phyloP scores from a whole-genome alignment of 2,329 filamentous ascomycete genomes.

The Cercospora nicotianae region DNA sequence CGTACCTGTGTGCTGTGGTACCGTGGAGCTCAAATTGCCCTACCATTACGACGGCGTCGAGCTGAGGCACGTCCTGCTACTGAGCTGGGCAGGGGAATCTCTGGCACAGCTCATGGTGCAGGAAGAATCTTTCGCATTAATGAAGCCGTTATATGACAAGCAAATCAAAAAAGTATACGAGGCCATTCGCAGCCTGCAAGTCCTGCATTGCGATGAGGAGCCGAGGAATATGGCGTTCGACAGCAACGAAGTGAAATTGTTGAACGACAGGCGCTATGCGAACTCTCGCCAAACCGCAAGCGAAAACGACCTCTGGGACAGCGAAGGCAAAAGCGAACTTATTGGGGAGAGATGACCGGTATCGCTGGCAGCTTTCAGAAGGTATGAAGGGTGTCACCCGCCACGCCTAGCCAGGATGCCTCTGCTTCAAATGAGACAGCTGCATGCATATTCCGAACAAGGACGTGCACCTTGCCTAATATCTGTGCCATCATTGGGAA shows the following conservation, averaged over 20 bases:
- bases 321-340: neutral
- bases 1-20: too few species aligned
- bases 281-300: slow-evolving; percentile 9
- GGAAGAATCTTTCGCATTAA: neutral
- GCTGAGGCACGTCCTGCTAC: slow-evolving; percentile 6
- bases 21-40: too few species aligned
- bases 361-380: slow-evolving; percentile 6
- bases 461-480: too few species aligned
- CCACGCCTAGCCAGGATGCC: too few species aligned
- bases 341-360: neutral
- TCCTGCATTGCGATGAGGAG: neutral
- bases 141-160: neutral
- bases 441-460: too few species aligned
- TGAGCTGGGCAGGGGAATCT: slow-evolving; percentile 4
- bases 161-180: neutral
- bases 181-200: slow-evolving; percentile 1
- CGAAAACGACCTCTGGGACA: neutral
- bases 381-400: neutral
- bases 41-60: neutral
- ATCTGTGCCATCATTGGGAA: too few species aligned
- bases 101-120: neutral
- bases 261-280: slow-evolving; percentile 9
- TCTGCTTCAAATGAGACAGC: too few species aligned
- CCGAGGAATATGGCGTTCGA: neutral
- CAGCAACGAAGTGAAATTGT: neutral